Evolutionary conservation across 2,329 filamentous ascomycete species (phyloP).

Genomic region (Epichloe typhina): DNA sequence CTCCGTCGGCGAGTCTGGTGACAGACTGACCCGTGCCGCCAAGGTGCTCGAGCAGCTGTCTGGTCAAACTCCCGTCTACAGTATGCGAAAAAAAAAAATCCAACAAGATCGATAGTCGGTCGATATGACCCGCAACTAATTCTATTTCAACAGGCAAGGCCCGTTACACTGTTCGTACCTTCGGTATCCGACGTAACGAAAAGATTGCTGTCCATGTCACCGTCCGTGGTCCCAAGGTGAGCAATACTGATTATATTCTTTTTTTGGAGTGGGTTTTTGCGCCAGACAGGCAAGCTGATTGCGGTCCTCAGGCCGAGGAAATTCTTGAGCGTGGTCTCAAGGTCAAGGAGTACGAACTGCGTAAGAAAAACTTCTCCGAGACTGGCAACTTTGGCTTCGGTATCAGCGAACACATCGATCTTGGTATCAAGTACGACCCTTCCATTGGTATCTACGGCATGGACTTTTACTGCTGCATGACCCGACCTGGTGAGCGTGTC

Average conservation of each 20-base stretch:
- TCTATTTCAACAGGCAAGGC: constrained; percentile 63
- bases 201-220: constrained; percentile 99
- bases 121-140: constrained; percentile 8
- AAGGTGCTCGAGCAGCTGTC: constrained; percentile 99
- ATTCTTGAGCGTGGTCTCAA: constrained; percentile 99
- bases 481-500: constrained; percentile 95
- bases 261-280: neutral
- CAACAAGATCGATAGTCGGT: neutral
- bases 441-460: constrained; percentile 98
- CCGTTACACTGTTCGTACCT: constrained; percentile 99
- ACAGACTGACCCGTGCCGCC: constrained; percentile 98
- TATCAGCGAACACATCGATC: constrained; percentile 99
- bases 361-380: constrained; percentile 99
- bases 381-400: constrained; percentile 99
- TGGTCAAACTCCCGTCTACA: constrained; percentile 99
- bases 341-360: constrained; percentile 99
- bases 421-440: constrained; percentile 99
- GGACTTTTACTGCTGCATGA: constrained; percentile 99
- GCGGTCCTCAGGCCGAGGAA: constrained; percentile 66
- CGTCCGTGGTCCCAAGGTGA: constrained; percentile 79
- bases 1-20: constrained; percentile 99
- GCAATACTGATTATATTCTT: constrained; percentile 3
- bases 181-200: constrained; percentile 99
- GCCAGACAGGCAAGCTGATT: constrained; percentile 12
- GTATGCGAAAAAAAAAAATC: constrained; percentile 34